These are phyloP conservation scores for Diversispora eburnea DNA, from an alignment of 192 early-diverging fungal genomes.

Conservation along the genomic window DNA sequence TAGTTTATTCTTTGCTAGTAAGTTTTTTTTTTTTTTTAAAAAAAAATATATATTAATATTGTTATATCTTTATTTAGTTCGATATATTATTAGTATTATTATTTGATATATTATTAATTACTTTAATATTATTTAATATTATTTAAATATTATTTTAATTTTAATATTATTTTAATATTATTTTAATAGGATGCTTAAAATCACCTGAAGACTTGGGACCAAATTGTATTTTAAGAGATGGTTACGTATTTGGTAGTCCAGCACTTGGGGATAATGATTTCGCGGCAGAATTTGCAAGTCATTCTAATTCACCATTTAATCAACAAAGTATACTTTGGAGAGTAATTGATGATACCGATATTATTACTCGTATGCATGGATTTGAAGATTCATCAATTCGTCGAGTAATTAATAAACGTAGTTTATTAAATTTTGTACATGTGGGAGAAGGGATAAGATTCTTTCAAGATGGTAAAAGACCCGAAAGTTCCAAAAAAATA, in stretches of 20 bases:
- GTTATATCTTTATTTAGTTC: too few species aligned
- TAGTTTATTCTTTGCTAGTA: constrained; percentile 37
- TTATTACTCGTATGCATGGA: constrained; percentile 39
- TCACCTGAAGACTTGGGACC: constrained; percentile 22
- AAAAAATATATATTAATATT: too few species aligned
- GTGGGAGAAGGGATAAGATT: constrained; percentile 10
- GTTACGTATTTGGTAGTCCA: constrained; percentile 45
- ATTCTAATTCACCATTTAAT: constrained; percentile 24
- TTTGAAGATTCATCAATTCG: constrained; percentile 32
- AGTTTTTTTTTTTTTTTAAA: too few species aligned
- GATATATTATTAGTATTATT: too few species aligned
- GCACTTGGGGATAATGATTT: constrained; percentile 45
- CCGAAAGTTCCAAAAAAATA: not conserved
- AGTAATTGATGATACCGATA: constrained; percentile 43
- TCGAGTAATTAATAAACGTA: not conserved
- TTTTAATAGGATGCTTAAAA: constrained; percentile 33
- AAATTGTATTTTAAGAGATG: constrained; percentile 30
- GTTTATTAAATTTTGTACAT: constrained; percentile 10
- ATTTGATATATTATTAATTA: too few species aligned
- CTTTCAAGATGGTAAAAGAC: constrained; percentile 7
- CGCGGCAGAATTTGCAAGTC: constrained; percentile 41
- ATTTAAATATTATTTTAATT: too few species aligned
- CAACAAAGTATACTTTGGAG: constrained; percentile 40
- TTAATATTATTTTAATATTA: too few species aligned
- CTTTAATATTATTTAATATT: too few species aligned